Evolutionary conservation across 2,329 filamentous ascomycete species (phyloP), one percentile per base, ranked within the genome.

Genomic region (Fusarium sp.): DNA sequence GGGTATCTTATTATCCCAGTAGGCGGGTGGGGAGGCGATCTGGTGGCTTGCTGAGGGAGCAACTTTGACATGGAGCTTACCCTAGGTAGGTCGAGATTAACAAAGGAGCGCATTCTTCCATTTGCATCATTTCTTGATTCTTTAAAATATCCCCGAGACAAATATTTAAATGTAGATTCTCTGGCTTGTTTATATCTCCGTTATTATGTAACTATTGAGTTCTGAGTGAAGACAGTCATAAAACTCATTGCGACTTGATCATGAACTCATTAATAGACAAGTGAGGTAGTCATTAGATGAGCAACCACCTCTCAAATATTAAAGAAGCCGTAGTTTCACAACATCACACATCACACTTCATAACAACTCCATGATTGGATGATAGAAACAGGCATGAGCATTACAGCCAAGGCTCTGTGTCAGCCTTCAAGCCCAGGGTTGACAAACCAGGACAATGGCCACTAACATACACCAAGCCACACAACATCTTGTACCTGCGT

Each of bases 401-500:
- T 17, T 18, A 23, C 15, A 31, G n/a, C 25, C 36, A 51, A 51
- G 36, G 31, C 27, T 9, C 4, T 3, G n/a, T 14, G 48, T 42
- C 20, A 51, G 36, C 47, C 36, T 20, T 43, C 29, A 21, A 39
- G 25, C 48, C 15, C 18, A 31, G 15, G n/a, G 23, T 18, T 9
- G 5, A n/a, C 3, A 11, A 4, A 40, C 0, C 20, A 29, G 23
- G 13, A 20, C 5, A 9, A 29, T 29, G 42, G 46, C 39, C 58
- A 51, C 46, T 53, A 40, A 59, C 13, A 61, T 25, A 45, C 25
- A 39, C 21, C 35, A 27, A 61, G 35, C 40, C 39, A 54, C 33
- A 17, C 21, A n/a, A 25, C 41, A 18, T 54, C n/a, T 14, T 55
- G 56, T 61, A 61, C 56, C 58, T 61, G 58, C 46, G 50, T 61